Base-by-base conservation (phyloP, 768 basidiomycete species). In the Boletus sp. region DNA sequence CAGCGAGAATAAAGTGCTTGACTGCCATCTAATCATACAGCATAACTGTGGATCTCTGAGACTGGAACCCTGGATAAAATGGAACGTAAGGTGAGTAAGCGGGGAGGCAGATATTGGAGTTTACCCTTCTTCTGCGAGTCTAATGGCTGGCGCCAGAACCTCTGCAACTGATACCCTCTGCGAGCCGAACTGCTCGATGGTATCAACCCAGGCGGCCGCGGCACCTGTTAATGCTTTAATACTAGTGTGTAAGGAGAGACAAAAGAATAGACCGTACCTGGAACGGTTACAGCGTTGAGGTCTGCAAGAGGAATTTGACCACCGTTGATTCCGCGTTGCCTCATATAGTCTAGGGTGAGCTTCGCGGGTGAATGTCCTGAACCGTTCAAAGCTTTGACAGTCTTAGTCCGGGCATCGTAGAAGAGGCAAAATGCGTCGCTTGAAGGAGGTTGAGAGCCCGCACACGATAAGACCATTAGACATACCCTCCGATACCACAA, bases 161-260 rank as follows among this genome's bases (percentile, higher is more conserved):
- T 98, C 91, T 4, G 81, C 82, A 46, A 87, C 61, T 1, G 74
- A 76, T 4, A 89, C 54, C 57, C 57, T 70, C 10, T 92, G 89
- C 59, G 85, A 91, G 17, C 96, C 96, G 52, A 97, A 85, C 39
- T 77, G 76, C 57, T 90, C 83, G 35, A 98, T 79, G 0, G 94
- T 90, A 71, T 98, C 97, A 17, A 91, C 78, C 95, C 96, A 98
- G 15, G 94, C 94, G 35, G 94, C 91, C 4, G 95, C 92, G n/a
- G 91, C 89, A 50, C 96, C 94, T 83, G 67, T 32, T 36, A 29
- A 75, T 67, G 24, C 67, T 72, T 33, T 14, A 24, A 14, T 5
- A 45, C 37, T 56, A 55, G 15, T 37, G 39, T 59, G 35, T 9
- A 29, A 10, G 54, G 64, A 35, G 10, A 51, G 24, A 57, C 5